Evolutionary conservation across 148 eudicot genomes (phyloP), one percentile per base, ranked within the genome.

Genomic region (Rhododendron ferrugineum): DNA sequence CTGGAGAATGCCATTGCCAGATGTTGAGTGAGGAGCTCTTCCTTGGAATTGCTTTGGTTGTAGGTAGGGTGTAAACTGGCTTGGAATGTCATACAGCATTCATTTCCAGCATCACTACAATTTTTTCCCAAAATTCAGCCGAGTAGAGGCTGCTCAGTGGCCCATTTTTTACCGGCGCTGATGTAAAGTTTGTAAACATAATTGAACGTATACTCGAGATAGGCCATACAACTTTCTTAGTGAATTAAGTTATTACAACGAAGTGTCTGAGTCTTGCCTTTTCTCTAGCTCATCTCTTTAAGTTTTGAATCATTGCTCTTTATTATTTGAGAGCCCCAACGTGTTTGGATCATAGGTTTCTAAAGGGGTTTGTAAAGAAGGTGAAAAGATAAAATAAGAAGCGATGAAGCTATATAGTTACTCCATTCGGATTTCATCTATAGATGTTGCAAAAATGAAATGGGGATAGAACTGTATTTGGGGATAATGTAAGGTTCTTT

Each of bases 1-100:
- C 87, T 97, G 99, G 99, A 95, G 86, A 90, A 80, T 97, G 92
- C 98, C 98, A 34, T 76, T 97, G 89, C 88, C 93, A 8, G 98
- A 95, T n/a, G 62, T 96, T 47, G 97, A 93, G 10, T 84, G 62
- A 42, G 76, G n/a, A 30, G 6, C 18, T 70, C 60, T 49, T 74
- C 54, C 84, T 88, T 75, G 80, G 47, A 79, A 68, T 34, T 37
- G 58, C n/a, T 66, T 79, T 47, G 20, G 62, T 47, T 66, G 16
- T 23, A 82, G 52, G 47, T n/a, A 47, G 37, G 47, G 32, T 82
- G 64, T 83, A 70, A 8, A 72, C 49, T 49, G 44, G 14, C 84
- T 28, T 46, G 46, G 79, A 30, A 1, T 83, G 64, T 20, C 28
- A 4, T 30, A 30, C 32, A 1, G 58, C 84, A 82, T 64, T 66